Evolutionary conservation across 805 yeast species (phyloP).

Genomic region (Candida sanyiensis): DNA sequence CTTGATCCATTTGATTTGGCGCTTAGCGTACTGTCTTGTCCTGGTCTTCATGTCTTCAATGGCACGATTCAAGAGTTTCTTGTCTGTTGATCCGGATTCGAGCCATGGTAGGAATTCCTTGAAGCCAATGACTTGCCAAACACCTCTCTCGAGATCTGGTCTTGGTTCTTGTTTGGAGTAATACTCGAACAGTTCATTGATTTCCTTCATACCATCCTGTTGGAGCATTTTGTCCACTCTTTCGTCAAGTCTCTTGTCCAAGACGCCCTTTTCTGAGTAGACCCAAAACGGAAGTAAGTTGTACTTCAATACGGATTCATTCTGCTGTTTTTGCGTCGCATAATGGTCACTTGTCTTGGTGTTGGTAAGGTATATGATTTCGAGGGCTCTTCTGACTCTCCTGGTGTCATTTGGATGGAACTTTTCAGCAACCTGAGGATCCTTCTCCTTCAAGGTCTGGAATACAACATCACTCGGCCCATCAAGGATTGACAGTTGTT

Average conservation of each 20-base stretch:
- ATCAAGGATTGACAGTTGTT: constrained; percentile 42
- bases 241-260: constrained; percentile 60
- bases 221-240: constrained; percentile 83
- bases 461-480: constrained; percentile 50
- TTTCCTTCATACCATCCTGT: constrained; percentile 65
- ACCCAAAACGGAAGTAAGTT: constrained; percentile 78
- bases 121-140: constrained; percentile 94
- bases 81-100: constrained; percentile 18
- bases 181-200: constrained; percentile 48
- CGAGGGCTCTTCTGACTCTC: constrained; percentile 73
- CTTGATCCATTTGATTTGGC: constrained; percentile 87
- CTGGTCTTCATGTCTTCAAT: constrained; percentile 73
- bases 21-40: constrained; percentile 82
- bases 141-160: constrained; percentile 63
- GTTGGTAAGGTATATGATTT: constrained; percentile 66
- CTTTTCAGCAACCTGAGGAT: constrained; percentile 69
- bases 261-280: constrained; percentile 52
- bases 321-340: constrained; percentile 45
- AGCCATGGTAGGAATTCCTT: constrained; percentile 82
- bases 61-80: constrained; percentile 36
- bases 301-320: constrained; percentile 45
- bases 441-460: constrained; percentile 43
- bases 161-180: constrained; percentile 31
- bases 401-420: constrained; percentile 91
- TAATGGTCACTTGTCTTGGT: constrained; percentile 67